Base-by-base conservation (phyloP, 208 protist genomes). In the Acanthamoeba lenticulata region DNA sequence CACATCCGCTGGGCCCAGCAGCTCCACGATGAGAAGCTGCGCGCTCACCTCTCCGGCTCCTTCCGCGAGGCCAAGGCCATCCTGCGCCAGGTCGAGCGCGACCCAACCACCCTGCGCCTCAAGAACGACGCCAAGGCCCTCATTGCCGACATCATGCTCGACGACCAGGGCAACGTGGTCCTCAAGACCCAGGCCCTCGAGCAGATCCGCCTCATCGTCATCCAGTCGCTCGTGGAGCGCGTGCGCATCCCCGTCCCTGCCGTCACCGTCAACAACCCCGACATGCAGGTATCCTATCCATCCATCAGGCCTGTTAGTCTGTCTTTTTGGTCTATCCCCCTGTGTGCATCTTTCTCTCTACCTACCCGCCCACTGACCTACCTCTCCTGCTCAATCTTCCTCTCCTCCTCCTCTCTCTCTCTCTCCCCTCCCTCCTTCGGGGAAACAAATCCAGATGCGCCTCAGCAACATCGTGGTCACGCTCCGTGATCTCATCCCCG, bases 11-110 rank as follows among this genome's bases (percentile, higher is more conserved):
- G 72, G 40, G 72, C 38, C 5, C 72, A 47, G 40, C 24, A 81
- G 72, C 72, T 81, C 38, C 72, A 81, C 24, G 81, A 89, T 13
- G 45, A 65, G 47, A 89, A 89, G 81, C 47, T 89, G 45, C 29
- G 29, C 81, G 32, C 19, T 15, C 44, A 89, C 49, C 15, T 67
- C 45, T 32, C 81, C 6, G 52, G 32, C 45, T n/a, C 11, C 29
- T 11, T 65, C 3, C 13, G 1, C 52, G 72, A 81, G 72, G 38
- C 40, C 38, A 19, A 29, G 3, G 81, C 24, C 49, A 62, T 67
- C 29, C 32, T 89, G n/a, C n/a, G 47, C 29, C 5, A 55, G 11
- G 81, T 89, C 6, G 81, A 65, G 32, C 47, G 27, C 32, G 81
- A 89, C 29, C 81, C 81, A 27, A 29, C 52, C 29, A 65, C 34